Conservation (phyloP, 2,329 filamentous ascomycete species). For the Chalaropsis ovoidea region DNA sequence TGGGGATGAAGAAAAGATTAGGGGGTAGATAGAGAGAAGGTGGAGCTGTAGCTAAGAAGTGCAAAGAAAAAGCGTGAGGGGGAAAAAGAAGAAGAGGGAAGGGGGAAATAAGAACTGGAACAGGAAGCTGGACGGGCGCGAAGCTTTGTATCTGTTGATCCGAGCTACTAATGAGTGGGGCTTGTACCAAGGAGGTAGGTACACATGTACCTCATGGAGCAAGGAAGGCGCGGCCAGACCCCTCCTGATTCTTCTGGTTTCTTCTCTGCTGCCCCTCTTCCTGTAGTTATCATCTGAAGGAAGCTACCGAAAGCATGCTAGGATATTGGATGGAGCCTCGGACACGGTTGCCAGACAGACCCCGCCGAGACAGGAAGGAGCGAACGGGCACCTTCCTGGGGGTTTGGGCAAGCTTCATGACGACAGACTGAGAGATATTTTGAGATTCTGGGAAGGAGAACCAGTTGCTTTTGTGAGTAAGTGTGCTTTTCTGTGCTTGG, state of each 20-base stretch:
- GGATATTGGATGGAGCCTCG: slow-evolving; percentile 8
- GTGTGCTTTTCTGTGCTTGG: background rate
- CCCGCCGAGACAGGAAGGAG: background rate
- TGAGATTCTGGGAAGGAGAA: background rate
- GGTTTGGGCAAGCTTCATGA: background rate
- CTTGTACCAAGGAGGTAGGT: background rate
- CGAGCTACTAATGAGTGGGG: slow-evolving; percentile 16
- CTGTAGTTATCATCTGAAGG: background rate
- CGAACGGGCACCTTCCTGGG: background rate
- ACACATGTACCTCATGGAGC: slow-evolving; percentile 10
- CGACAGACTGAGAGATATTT: background rate
- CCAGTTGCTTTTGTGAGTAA: background rate
- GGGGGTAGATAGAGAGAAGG: background rate
- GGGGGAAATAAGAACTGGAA: slow-evolving; percentile 10
- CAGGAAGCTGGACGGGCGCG: background rate
- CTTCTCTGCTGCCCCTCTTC: background rate
- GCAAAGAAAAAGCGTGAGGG: background rate
- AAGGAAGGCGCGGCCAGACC: background rate
- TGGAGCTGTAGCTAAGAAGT: background rate
- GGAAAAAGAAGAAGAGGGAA: slow-evolving; percentile 10
- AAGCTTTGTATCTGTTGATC: slow-evolving; percentile 16
- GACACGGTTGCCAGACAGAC: background rate
- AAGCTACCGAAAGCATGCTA: background rate
- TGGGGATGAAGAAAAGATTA: background rate
- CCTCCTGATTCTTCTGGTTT: slow-evolving; percentile 1